Conservation (phyloP, 202 grass and related monocot genomes). For the Elaeis oleifera region DNA sequence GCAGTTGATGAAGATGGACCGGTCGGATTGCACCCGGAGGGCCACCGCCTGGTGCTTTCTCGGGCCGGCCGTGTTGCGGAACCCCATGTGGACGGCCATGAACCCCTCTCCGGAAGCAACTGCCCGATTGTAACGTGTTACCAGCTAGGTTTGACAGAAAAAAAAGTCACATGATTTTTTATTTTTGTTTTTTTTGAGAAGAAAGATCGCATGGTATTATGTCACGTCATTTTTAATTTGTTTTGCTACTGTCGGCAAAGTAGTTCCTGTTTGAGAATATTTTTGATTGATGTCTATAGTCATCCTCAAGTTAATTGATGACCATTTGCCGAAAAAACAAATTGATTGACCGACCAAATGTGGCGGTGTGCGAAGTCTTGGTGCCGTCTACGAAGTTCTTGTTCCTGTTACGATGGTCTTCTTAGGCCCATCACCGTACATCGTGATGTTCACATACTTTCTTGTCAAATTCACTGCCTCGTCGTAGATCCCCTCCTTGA, state of each 20-base stretch:
- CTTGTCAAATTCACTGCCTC: constrained; percentile 57
- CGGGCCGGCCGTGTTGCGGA: neutral
- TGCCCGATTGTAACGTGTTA: too few relatives aligned
- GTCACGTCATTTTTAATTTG: too few relatives aligned
- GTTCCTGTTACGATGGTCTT: constrained; percentile 66
- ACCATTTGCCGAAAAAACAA: too few relatives aligned
- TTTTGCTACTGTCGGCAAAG: too few relatives aligned
- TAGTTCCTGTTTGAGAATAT: too few relatives aligned
- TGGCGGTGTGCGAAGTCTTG: constrained; percentile 60
- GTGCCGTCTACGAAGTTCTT: constrained; percentile 49
- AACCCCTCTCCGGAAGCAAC: neutral
- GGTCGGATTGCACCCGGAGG: constrained; percentile 6
- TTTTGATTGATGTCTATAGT: too few relatives aligned
- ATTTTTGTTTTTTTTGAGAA: too few relatives aligned
- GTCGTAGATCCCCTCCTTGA: constrained; percentile 27
- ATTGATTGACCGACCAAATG: constrained; percentile 27
- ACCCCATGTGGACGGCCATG: neutral
- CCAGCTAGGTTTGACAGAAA: too few relatives aligned
- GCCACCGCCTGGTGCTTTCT: constrained; percentile 7
- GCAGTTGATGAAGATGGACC: constrained; percentile 6
- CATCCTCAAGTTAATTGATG: too few relatives aligned
- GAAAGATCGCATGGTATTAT: too few relatives aligned
- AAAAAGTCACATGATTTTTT: too few relatives aligned
- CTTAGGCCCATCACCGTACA: constrained; percentile 77
- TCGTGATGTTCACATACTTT: constrained; percentile 44